phyloP scores from a whole-genome alignment of 305 asterid genomes.

The Rubia balearica region DNA sequence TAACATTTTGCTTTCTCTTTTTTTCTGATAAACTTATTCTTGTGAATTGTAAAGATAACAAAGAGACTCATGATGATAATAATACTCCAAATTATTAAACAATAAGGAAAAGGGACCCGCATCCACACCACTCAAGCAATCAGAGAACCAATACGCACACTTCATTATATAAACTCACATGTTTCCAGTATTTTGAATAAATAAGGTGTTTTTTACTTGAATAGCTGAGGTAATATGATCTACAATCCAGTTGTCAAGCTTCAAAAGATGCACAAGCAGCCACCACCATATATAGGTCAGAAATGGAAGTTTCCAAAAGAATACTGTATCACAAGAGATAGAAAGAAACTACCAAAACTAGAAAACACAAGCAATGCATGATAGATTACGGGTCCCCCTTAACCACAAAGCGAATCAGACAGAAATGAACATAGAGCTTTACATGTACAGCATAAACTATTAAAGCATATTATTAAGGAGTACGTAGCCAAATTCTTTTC shows the following conservation, averaged over 20 bases:
- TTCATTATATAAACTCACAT: neutral
- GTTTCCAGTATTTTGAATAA: no score
- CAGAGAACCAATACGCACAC: neutral
- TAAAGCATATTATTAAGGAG: neutral
- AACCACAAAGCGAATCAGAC: neutral
- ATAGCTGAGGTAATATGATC: no score
- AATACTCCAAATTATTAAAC: neutral
- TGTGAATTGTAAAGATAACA: neutral
- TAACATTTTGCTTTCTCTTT: neutral
- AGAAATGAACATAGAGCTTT: neutral
- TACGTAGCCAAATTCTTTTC: neutral
- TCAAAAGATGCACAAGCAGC: neutral
- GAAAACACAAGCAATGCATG: neutral
- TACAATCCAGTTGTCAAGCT: no score
- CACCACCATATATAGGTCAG: no score
- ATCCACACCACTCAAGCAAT: neutral
- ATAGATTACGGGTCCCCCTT: neutral
- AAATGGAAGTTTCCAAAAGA: neutral
- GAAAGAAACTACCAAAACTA: neutral
- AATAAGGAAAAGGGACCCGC: neutral
- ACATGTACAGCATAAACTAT: neutral
- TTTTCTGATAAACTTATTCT: neutral
- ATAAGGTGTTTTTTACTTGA: no score
- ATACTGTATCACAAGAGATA: neutral
- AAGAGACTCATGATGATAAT: neutral